Evolutionary conservation across 176 grass and related monocot genomes (phyloP).

Genomic region (Ananas comosus): DNA sequence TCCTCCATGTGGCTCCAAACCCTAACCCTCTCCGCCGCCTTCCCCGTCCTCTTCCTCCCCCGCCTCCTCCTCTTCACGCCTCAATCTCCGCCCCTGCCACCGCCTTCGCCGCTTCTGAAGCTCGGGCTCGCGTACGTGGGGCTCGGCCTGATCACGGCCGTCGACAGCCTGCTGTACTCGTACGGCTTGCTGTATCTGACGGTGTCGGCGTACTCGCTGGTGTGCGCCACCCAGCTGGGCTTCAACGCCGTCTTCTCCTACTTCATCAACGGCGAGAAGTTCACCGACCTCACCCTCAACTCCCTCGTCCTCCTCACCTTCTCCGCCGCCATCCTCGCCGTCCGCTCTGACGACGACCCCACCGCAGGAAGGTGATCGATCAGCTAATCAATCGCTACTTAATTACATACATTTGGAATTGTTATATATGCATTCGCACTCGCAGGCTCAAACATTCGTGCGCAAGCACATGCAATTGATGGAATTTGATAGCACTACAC

Average conservation of each 20-base stretch:
- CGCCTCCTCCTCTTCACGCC: conserved; percentile 35
- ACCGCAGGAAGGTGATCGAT: no score
- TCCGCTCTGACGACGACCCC: neutral
- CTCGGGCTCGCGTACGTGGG: conserved; percentile 33
- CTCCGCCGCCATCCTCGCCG: conserved; percentile 44
- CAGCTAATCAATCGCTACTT: no score
- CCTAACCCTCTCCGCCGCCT: conserved; percentile 58
- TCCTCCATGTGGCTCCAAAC: conserved; percentile 88
- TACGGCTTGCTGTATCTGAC: conserved; percentile 66
- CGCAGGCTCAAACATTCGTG: no score
- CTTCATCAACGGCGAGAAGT: conserved; percentile 56
- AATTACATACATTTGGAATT: no score
- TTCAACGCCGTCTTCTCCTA: conserved; percentile 72
- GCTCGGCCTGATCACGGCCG: conserved; percentile 42
- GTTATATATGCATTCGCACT: no score
- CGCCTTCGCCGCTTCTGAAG: conserved; percentile 20
- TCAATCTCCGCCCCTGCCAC: neutral
- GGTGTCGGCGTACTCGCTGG: conserved; percentile 46
- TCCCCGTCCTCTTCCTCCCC: conserved; percentile 51
- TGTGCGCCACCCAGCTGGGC: conserved; percentile 40
- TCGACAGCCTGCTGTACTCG: conserved; percentile 56
- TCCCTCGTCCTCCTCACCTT: conserved; percentile 63
- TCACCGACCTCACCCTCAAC: conserved; percentile 49
- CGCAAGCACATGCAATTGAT: no score
- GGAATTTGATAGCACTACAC: no score